phyloP scores from a whole-genome alignment of 2,329 filamentous ascomycete genomes.

The Aspergillus cejpii region DNA sequence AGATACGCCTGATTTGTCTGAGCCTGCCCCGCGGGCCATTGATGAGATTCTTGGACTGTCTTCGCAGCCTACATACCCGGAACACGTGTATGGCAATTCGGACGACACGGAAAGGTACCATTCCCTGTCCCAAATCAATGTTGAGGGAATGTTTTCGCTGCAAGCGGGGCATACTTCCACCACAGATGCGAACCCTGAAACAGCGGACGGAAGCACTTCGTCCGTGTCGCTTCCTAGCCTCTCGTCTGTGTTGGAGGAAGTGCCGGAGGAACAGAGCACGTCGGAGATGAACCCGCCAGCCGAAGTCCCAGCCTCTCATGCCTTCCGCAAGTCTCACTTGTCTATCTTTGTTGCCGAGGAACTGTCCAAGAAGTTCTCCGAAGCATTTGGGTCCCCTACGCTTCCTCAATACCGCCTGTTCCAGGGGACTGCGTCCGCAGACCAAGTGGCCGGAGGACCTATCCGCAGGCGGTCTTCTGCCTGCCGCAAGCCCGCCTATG shows the following conservation, averaged over 20 bases:
- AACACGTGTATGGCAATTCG: conserved; percentile 24
- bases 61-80: conserved; percentile 26
- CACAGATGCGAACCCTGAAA: conserved; percentile 38
- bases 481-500: conserved; percentile 18
- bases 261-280: conserved; percentile 43
- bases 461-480: conserved; percentile 13
- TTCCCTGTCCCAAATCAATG: conserved; percentile 17
- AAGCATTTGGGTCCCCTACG: conserved; percentile 41
- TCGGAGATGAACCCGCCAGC: conserved; percentile 19
- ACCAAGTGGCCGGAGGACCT: conserved; percentile 13
- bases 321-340: conserved; percentile 24
- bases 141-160: conserved; percentile 25
- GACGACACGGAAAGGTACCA: conserved; percentile 10
- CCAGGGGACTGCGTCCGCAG: conserved; percentile 11
- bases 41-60: conserved; percentile 36
- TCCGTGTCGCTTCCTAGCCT: conserved; percentile 40
- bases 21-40: conserved; percentile 36
- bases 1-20: conserved; percentile 25
- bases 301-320: conserved; percentile 7
- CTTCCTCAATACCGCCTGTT: conserved; percentile 24
- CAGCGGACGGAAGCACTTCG: conserved; percentile 31
- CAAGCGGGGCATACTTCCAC: conserved; percentile 37
- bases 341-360: conserved; percentile 30
- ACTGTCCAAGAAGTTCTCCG: conserved; percentile 39
- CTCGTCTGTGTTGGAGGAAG: conserved; percentile 39